Conservation (phyloP, 768 basidiomycete genomes). For the Steccherinum ochraceum region DNA sequence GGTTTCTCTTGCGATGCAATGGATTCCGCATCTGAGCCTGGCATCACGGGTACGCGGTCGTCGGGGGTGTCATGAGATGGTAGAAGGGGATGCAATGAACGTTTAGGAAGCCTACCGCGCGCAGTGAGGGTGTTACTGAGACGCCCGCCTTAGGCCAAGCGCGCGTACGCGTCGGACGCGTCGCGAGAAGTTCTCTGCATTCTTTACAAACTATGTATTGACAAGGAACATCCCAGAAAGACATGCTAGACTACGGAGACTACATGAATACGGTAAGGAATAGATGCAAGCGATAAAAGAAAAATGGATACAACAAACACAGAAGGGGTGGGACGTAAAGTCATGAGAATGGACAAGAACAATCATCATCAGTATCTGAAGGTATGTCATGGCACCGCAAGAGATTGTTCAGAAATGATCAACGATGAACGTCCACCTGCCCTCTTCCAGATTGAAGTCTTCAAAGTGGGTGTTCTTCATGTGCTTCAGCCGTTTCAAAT, state of each 20-base stretch:
- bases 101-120: too few species aligned
- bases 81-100: too few species aligned
- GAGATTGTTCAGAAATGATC: conserved; percentile 67
- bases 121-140: background rate
- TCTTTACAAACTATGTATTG: too few species aligned
- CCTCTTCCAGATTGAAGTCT: conserved; percentile 69
- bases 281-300: too few species aligned
- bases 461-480: conserved; percentile 87
- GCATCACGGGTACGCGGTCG: background rate
- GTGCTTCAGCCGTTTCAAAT: conserved; percentile 73
- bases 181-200: too few species aligned
- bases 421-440: conserved; percentile 91
- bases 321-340: background rate
- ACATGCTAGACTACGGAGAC: too few species aligned
- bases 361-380: background rate
- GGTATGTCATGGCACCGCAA: background rate
- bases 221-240: too few species aligned
- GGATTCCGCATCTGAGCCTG: background rate
- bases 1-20: background rate
- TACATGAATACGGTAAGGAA: too few species aligned
- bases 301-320: background rate
- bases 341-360: background rate
- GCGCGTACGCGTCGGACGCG: too few species aligned
- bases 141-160: too few species aligned
- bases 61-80: too few species aligned